Percentiles rank a stretch among this genome's conserved stretches.
Evolutionary conservation across 2,329 filamentous ascomycete genomes (phyloP).

Genomic region (Penicillium fuscoglaucum): DNA sequence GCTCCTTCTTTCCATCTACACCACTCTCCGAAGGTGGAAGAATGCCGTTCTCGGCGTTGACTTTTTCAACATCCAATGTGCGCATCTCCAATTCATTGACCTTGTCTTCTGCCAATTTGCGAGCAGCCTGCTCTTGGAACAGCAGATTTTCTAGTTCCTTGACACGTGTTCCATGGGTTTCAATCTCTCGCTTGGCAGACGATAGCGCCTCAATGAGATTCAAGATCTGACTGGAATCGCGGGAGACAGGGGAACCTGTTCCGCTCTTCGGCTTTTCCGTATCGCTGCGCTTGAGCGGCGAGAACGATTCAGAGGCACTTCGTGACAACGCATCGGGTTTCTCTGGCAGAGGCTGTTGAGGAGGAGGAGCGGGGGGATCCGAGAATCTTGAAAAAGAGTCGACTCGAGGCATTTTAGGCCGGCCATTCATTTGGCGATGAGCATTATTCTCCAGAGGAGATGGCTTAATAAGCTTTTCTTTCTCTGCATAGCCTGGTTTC

Average conservation of each 20-base stretch:
- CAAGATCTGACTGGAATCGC: conserved; percentile 72
- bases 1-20: conserved; percentile 11
- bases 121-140: conserved; percentile 74
- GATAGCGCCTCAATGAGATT: conserved; percentile 82
- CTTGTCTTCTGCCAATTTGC: conserved; percentile 80
- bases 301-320: conserved; percentile 46
- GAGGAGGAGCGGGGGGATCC: conserved; percentile 88
- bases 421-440: conserved; percentile 49
- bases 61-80: conserved; percentile 41
- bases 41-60: conserved; percentile 50
- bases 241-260: conserved; percentile 47
- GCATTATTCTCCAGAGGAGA: conserved; percentile 47
- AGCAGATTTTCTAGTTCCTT: conserved; percentile 78
- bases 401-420: conserved; percentile 55
- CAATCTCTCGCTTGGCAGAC: conserved; percentile 80
- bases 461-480: conserved; percentile 48
- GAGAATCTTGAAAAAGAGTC: conserved; percentile 85
- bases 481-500: conserved; percentile 64
- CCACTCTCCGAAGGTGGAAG: conserved; percentile 41
- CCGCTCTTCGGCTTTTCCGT: conserved; percentile 70
- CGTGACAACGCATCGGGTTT: conserved; percentile 70
- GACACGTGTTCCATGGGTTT: conserved; percentile 76
- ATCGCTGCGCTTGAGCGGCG: conserved; percentile 69
- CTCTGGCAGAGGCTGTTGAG: conserved; percentile 88
- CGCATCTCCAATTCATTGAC: conserved; percentile 70